A percentile compares a stretch with the other conserved stretches of the same genome.
phyloP scores from a whole-genome alignment of 192 early-diverging fungal species.

The Piromyces finnis region DNA sequence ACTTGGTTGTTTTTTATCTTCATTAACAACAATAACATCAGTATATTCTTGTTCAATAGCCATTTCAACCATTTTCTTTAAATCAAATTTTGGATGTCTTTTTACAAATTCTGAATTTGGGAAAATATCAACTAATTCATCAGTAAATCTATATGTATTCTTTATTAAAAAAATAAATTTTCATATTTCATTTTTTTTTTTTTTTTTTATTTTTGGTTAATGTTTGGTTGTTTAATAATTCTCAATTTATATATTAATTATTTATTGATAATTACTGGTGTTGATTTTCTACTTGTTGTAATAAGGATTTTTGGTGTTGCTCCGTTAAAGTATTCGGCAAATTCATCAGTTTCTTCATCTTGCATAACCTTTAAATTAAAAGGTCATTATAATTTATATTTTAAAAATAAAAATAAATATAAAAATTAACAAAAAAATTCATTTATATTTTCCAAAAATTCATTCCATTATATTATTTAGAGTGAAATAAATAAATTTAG shows the following conservation, averaged over 20 bases:
- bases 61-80: slow-evolving; percentile 80
- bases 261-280: slow-evolving; percentile 23
- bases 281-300: slow-evolving; percentile 60
- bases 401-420: no score
- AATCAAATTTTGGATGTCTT: slow-evolving; percentile 66
- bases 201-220: no score
- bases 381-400: no score
- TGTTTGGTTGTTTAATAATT: no score
- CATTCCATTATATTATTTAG: no score
- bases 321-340: slow-evolving; percentile 74
- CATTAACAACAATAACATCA: slow-evolving; percentile 83
- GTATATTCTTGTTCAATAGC: slow-evolving; percentile 80
- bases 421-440: no score
- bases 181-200: no score
- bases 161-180: no score
- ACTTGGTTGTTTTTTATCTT: slow-evolving; percentile 82
- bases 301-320: slow-evolving; percentile 78
- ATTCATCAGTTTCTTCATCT: slow-evolving; percentile 35
- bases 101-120: slow-evolving; percentile 80
- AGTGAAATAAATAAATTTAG: no score
- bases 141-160: slow-evolving; percentile 63
- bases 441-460: no score
- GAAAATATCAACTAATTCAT: slow-evolving; percentile 76
- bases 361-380: slow-evolving; percentile 8
- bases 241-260: no score